These are phyloP conservation scores for Cutaneotrichosporon cutaneum DNA, from an alignment of 1,284 basidiomycete genomes.

Conservation along the genomic window DNA sequence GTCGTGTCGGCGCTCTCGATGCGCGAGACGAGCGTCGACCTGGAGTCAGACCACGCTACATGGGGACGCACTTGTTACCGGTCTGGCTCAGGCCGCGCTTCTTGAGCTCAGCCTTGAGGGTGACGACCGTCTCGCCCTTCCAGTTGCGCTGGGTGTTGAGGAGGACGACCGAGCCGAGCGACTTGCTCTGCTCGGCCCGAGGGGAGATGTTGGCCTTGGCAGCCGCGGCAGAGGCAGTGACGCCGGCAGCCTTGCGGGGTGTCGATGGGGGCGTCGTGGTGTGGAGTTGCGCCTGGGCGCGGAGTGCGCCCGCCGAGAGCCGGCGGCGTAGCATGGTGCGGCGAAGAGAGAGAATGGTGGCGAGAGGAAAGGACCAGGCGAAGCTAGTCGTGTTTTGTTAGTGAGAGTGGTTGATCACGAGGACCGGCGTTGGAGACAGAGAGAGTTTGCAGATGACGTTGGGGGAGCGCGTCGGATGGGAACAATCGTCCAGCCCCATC, in stretches of 20 bases:
- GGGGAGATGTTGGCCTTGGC: conserved; percentile 22
- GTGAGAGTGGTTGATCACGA: not conserved
- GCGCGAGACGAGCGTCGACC: conserved; percentile 39
- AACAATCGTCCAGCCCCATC: not conserved
- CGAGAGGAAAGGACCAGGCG: conserved; percentile 1
- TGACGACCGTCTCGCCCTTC: conserved; percentile 59
- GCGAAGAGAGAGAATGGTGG: conserved; percentile 18
- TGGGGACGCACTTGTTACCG: conserved; percentile 51
- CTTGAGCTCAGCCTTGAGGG: conserved; percentile 66
- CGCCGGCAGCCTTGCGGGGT: conserved; percentile 11
- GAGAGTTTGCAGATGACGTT: not conserved
- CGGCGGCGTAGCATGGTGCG: conserved; percentile 47
- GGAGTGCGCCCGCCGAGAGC: conserved; percentile 42
- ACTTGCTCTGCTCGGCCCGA: conserved; percentile 29
- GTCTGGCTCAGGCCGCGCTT: conserved; percentile 65
- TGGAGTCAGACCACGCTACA: conserved; percentile 13
- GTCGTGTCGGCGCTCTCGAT: conserved; percentile 43
- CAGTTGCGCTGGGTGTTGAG: conserved; percentile 64
- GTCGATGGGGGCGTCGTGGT: conserved; percentile 12
- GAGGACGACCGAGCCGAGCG: conserved; percentile 65
- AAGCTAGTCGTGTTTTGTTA: not conserved
- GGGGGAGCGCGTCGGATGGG: not conserved
- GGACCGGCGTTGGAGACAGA: not conserved
- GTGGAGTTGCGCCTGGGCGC: conserved; percentile 25
- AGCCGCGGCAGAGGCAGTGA: conserved; percentile 21